Evolutionary conservation across 768 basidiomycete species (phyloP).

Genomic region (Kwoniella heveanensis): DNA sequence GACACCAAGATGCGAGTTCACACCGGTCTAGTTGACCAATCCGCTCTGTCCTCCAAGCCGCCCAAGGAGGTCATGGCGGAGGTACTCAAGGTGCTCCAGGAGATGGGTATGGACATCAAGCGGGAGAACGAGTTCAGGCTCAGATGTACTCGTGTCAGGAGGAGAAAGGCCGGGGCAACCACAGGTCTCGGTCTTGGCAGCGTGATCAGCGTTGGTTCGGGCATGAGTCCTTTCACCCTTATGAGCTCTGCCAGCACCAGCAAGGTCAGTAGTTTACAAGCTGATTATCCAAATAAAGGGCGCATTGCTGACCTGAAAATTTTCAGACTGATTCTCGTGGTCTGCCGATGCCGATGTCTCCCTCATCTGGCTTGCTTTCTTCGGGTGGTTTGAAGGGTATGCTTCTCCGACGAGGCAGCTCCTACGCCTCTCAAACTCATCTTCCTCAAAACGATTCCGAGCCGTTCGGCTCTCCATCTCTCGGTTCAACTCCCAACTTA

Average conservation of each 20-base stretch:
- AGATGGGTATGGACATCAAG: constrained; percentile 88
- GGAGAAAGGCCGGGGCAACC: constrained; percentile 61
- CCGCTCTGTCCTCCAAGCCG: constrained; percentile 77
- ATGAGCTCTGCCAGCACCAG: constrained; percentile 80
- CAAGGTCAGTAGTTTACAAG: constrained; percentile 70
- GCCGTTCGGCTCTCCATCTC: constrained; percentile 30
- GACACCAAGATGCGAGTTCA: constrained; percentile 69
- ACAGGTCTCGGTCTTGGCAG: constrained; percentile 59
- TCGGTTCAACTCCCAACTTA: constrained; percentile 21
- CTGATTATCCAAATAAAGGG: too few relatives aligned
- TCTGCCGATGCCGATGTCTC: constrained; percentile 76
- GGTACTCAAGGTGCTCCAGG: constrained; percentile 73
- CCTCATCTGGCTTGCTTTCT: constrained; percentile 64
- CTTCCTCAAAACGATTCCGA: constrained; percentile 33
- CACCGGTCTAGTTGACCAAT: constrained; percentile 88
- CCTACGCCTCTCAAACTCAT: constrained; percentile 61
- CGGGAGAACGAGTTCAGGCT: constrained; percentile 89
- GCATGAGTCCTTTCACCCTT: constrained; percentile 68
- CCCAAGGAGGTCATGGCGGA: constrained; percentile 88
- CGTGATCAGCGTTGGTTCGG: constrained; percentile 56
- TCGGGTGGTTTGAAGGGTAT: constrained; percentile 83
- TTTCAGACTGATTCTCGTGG: constrained; percentile 83
- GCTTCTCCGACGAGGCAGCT: constrained; percentile 86
- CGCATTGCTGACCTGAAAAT: constrained; percentile 24
- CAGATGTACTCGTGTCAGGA: constrained; percentile 78